Conservation (phyloP, 2,329 filamentous ascomycete species). For the Ceratocystis harringtonii region DNA sequence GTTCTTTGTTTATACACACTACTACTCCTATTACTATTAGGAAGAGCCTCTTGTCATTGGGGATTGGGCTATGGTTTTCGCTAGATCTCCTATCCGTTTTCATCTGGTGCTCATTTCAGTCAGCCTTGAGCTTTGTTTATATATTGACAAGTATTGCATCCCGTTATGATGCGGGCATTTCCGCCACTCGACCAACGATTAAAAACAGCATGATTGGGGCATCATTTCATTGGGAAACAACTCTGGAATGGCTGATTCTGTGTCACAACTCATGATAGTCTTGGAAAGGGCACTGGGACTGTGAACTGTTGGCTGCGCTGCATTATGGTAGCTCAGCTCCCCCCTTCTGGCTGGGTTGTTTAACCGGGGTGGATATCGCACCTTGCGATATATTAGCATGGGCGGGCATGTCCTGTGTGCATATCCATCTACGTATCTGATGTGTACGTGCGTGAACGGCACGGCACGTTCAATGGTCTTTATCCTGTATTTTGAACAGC, state of each 20-base stretch:
- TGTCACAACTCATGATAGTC: no score
- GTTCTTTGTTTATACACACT: neutral
- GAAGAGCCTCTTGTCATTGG: neutral
- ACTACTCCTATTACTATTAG: neutral
- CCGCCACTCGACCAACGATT: neutral
- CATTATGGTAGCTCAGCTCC: no score
- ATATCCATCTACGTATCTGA: no score
- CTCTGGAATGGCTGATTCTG: no score
- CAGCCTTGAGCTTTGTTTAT: neutral
- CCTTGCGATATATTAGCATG: no score
- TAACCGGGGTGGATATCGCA: no score
- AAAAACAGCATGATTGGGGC: neutral
- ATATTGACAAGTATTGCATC: neutral
- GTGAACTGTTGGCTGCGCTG: no score
- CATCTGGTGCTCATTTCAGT: neutral
- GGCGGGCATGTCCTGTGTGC: no score
- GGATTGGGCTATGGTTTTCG: neutral
- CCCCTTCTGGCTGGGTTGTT: no score
- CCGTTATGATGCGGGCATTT: neutral
- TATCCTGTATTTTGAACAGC: neutral
- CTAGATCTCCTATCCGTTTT: neutral
- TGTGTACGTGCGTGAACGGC: no score
- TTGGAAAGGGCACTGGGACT: no score
- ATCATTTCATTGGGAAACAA: no score
- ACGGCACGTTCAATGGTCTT: neutral